phyloP scores from a whole-genome alignment of 2,329 filamentous ascomycete species.

The Byssoonygena ceratinophila region DNA sequence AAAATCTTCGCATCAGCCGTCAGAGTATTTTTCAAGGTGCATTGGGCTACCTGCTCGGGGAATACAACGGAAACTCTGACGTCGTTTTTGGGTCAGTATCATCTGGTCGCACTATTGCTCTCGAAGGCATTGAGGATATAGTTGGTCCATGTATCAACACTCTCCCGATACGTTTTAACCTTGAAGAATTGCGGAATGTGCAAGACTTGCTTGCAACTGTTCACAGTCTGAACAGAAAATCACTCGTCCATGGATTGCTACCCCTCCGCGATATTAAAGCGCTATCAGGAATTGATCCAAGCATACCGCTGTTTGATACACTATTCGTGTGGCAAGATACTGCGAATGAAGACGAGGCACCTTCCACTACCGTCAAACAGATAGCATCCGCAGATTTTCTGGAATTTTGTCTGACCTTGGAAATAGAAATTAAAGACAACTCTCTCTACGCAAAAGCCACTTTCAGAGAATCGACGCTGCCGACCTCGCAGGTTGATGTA shows the following conservation, averaged over 20 bases:
- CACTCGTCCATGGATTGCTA: constrained; percentile 53
- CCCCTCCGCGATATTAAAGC: constrained; percentile 61
- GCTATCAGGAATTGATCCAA: constrained; percentile 45
- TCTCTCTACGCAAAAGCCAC: constrained; percentile 45
- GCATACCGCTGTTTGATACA: constrained; percentile 57
- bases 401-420: constrained; percentile 65
- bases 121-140: constrained; percentile 59
- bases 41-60: constrained; percentile 53
- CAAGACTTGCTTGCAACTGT: constrained; percentile 53
- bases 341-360: constrained; percentile 21
- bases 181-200: constrained; percentile 43
- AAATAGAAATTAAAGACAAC: constrained; percentile 54
- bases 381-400: constrained; percentile 57
- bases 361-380: constrained; percentile 42
- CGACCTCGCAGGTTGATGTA: constrained; percentile 44
- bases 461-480: constrained; percentile 46
- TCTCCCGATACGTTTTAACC: constrained; percentile 58
- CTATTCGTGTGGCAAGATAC: constrained; percentile 75
- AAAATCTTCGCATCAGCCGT: constrained; percentile 43
- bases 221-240: constrained; percentile 54
- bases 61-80: constrained; percentile 55
- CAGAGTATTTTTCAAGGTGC: constrained; percentile 70
- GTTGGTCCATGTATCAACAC: constrained; percentile 72
- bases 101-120: constrained; percentile 66
- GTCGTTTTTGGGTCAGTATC: constrained; percentile 67